Percentiles rank a stretch among this genome's conserved stretches.
Evolutionary conservation across 495 filamentous ascomycete species (phyloP).

Genomic region (Neurospora sp.): DNA sequence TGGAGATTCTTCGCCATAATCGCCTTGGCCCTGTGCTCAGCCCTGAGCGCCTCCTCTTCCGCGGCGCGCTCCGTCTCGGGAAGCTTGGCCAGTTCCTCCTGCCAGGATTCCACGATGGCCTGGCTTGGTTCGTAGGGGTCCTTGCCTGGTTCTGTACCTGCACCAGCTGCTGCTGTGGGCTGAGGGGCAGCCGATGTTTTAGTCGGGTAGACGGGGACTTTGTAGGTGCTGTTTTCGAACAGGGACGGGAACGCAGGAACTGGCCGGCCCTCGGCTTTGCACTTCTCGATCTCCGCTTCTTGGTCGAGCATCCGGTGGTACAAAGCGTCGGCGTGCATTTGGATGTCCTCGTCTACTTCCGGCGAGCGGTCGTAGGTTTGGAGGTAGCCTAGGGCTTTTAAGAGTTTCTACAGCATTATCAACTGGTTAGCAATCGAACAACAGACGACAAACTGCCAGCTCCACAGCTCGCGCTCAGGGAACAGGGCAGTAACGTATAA

Average conservation of each 20-base stretch:
- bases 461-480: background rate
- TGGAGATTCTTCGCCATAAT: slow-evolving; percentile 43
- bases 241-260: slow-evolving; percentile 39
- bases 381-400: slow-evolving; percentile 88
- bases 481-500: slow-evolving; percentile 4
- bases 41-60: slow-evolving; percentile 54
- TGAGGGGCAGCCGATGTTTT: slow-evolving; percentile 14
- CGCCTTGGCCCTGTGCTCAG: slow-evolving; percentile 48
- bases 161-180: slow-evolving; percentile 1
- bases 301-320: slow-evolving; percentile 78
- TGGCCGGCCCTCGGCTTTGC: slow-evolving; percentile 50
- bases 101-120: slow-evolving; percentile 33
- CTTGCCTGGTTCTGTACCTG: background rate
- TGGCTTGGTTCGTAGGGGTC: slow-evolving; percentile 19
- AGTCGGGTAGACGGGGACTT: slow-evolving; percentile 7
- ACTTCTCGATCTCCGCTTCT: slow-evolving; percentile 57
- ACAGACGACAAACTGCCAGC: background rate
- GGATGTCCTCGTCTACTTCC: slow-evolving; percentile 76
- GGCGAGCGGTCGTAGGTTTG: slow-evolving; percentile 48
- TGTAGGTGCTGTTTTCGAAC: slow-evolving; percentile 23
- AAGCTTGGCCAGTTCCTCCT: slow-evolving; percentile 47
- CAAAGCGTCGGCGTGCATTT: slow-evolving; percentile 87
- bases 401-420: slow-evolving; percentile 51
- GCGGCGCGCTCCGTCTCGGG: slow-evolving; percentile 53
- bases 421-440: background rate